Evolutionary conservation across 148 eudicot genomes (phyloP), one percentile per base, ranked within the genome.

Genomic region (Talinum fruticosum): DNA sequence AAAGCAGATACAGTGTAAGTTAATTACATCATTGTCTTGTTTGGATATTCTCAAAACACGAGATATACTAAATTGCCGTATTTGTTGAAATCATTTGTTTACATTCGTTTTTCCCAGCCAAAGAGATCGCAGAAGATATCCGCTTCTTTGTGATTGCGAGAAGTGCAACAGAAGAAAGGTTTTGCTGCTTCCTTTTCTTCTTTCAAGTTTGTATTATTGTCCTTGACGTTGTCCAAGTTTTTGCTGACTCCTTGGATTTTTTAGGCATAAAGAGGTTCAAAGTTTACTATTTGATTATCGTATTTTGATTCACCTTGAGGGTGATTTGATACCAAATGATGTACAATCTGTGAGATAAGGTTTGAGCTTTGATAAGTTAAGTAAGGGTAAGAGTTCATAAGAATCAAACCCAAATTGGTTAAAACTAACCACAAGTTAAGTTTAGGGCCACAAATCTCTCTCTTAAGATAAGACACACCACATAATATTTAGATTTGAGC

Each of bases 121-220:
- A 80, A 83, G 85, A 79, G 83, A 86, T 74, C 81, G 66, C 66
- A 76, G 78, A 79, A 81, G 86, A 71, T 65, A 80, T 76, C 85
- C 79, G 47, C 84, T 80, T 69, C 64, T 85, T 62, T 86, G 44
- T 76, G 93, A 91, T 29, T 91, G 96, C 81, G 87, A 91, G 76
- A 88, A 85, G 75, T 91, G 98, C 83, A 74, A 85, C 77, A 75
- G 76, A 70, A 83, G 76, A 81, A 82, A 88, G 98, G 96, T 93
- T 75, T 62, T 44, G 57, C 54, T 75, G 69, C 71, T 72, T 45
- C 69, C 23, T 78, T 76, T 57, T 44, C 54, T 73, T 38, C 41
- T 59, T 36, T 29, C 0, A 26, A 57, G 21, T 67, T 70, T 61
- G 7, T 36, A 36, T 32, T 61, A 71, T 45, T 72, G 49, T 62